These are phyloP conservation scores for Noccaea caerulescens DNA, from an alignment of 345 rosid species.

Conservation along the genomic window DNA sequence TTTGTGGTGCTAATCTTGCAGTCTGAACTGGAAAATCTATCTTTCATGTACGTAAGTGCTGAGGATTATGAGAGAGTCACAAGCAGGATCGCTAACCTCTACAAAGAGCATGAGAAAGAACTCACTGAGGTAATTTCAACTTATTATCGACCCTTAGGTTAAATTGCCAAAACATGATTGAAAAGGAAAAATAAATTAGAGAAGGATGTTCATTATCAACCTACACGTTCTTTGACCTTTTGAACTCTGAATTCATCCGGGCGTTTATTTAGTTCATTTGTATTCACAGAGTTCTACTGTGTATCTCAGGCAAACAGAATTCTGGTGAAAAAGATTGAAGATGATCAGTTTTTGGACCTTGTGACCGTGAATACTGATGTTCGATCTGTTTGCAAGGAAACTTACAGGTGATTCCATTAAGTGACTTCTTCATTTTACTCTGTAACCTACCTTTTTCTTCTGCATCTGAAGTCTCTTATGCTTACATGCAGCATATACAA, in stretches of 20 bases:
- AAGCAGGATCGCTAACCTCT: slow-evolving; percentile 82
- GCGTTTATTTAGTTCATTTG: slow-evolving; percentile 41
- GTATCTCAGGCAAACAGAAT: slow-evolving; percentile 78
- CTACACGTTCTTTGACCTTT: slow-evolving; percentile 12
- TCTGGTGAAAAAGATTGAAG: slow-evolving; percentile 88
- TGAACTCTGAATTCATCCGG: slow-evolving; percentile 29
- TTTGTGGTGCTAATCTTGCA: slow-evolving; percentile 51
- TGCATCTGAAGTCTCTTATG: slow-evolving; percentile 33
- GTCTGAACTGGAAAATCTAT: slow-evolving; percentile 95
- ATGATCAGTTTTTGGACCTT: slow-evolving; percentile 90
- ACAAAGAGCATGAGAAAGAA: slow-evolving; percentile 88
- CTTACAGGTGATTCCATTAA: slow-evolving; percentile 70
- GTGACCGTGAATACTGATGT: slow-evolving; percentile 85
- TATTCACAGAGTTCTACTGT: slow-evolving; percentile 42
- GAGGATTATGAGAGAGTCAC: slow-evolving; percentile 86
- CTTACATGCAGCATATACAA: slow-evolving; percentile 69
- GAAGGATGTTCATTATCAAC: slow-evolving; percentile 8
- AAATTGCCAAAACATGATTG: slow-evolving; percentile 16
- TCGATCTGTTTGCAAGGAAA: slow-evolving; percentile 81
- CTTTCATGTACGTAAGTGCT: slow-evolving; percentile 94
- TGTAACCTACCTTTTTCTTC: slow-evolving; percentile 26
- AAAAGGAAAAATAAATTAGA: slow-evolving; percentile 8
- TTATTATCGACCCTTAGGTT: neutral
- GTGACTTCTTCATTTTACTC: slow-evolving; percentile 28
- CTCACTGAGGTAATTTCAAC: slow-evolving; percentile 64